Base-by-base conservation (phyloP, 768 basidiomycete species). In the Daedalea quercina region DNA sequence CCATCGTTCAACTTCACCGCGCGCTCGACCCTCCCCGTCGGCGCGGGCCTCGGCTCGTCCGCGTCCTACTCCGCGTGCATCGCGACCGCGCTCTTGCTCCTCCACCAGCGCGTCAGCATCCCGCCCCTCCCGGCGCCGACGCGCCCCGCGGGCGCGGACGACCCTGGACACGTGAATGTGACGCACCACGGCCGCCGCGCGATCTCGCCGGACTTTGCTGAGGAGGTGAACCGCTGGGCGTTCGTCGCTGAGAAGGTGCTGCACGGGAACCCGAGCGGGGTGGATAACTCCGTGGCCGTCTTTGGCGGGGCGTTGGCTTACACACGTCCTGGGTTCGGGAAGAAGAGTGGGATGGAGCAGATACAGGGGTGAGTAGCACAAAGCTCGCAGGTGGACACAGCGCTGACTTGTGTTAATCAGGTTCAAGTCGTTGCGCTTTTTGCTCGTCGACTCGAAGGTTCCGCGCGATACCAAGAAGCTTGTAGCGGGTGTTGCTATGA, bases 251-350 rank as follows among this genome's bases (percentile, higher is more conserved):
- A 99, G 73, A 98, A 98, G 69, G 87, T 99, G 40, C 72, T 97
- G 47, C 96, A 99, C 66, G 96, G 96, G 0, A 98, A 89, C 63
- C 96, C 96, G 2, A 95, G 92, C 61, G 96, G 96, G 9, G 89
- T 99, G 22, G 96, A 99, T 67, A 98, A 99, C 67, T 89, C 94
- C 19, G 91, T 97, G 33, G 79, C 90, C 15, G 88, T 93, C 0
- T 89, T 85, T 63, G 96, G 96, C 19, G 95, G 95, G 45, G 96
- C 93, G 24, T 74, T 98, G 58, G 82, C 85, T 19, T 99, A 95
- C 70, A 90, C 87, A 17, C 81, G 89, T 52, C 74, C 90, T 59
- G 84, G 87, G 54, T 90, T 87, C 57, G 82, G 78, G 47, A 83
- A 74, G 70, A 82, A 84, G 67, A 81, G 85, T 55, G 89, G 90